Evolutionary conservation across 805 yeast genomes (phyloP), one percentile per base, ranked within the genome.

Genomic region (Wickerhamiella kazuoi): DNA sequence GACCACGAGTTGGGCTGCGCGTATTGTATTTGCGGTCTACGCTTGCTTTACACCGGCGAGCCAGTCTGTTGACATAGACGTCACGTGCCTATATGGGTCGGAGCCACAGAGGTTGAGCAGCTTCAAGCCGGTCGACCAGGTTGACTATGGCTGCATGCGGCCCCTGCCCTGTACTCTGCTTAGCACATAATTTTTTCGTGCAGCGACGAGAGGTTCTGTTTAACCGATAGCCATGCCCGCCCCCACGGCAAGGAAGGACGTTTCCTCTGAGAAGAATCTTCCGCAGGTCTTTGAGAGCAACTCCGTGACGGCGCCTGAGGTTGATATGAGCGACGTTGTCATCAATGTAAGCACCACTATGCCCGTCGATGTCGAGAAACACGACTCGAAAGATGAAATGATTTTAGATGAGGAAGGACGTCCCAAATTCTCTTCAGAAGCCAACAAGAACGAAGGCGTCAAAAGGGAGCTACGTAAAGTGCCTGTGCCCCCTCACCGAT

Each of bases 401-500:
- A 72, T 72, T n/a, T 59, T 80, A 29, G 95, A 87, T 59, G 86
- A 79, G 47, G 71, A 73, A 41, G 97, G 97, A 34, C 79, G 83
- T 51, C 94, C 95, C 34, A 74, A 76, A 50, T 84, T 86, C 55
- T 66, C 74, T 28, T 72, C 86, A n/a, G 87, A 83, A 20, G 68
- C 77, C 13, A 67, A 69, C 42, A 56, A 76, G 3, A 70, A 71
- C 30, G 62, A 66, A 62, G 71, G 68, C 46, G 86, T 82, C 23
- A 83, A 83, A 59, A 63, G 77, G 39, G 96, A 87, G 59, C 69
- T 78, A 40, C 71, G 97, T 63, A 86, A 86, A 54, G 80, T 90
- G 9, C 73, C 87, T 3, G 93, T 90, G 24, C 98, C 98, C 31
- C 97, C 96, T 23, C 97, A 90, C 59, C 72, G 99, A 68, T 79